Percentiles rank a stretch among this genome's conserved stretches.
phyloP scores from a whole-genome alignment of 192 early-diverging fungal species.

The Backusella luteola region DNA sequence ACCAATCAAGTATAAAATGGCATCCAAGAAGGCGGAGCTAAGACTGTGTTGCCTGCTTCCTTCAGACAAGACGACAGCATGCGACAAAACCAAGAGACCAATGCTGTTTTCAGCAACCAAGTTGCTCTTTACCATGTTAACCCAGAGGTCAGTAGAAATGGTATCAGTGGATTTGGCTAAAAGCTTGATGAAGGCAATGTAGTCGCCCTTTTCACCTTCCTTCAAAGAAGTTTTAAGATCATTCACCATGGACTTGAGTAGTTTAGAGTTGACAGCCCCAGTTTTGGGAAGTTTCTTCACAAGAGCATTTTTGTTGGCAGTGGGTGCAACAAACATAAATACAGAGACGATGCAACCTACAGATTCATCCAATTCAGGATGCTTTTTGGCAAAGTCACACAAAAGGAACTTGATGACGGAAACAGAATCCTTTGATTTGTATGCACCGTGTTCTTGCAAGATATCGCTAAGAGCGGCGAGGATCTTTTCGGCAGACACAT shows the following conservation, averaged over 20 bases:
- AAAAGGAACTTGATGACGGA: conserved; percentile 19
- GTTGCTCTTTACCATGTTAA: conserved; percentile 33
- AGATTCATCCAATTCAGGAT: background rate
- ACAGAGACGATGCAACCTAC: conserved; percentile 15
- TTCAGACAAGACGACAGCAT: background rate
- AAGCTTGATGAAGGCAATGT: conserved; percentile 33
- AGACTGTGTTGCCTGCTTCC: conserved; percentile 1
- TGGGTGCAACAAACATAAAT: conserved; percentile 18
- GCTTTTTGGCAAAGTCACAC: background rate
- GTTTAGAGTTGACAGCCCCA: background rate
- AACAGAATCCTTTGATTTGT: background rate
- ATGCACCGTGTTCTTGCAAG: conserved; percentile 16
- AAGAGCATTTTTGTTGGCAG: conserved; percentile 18
- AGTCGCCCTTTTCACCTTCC: background rate
- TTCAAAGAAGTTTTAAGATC: background rate
- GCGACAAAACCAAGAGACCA: conserved; percentile 43
- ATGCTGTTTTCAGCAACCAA: conserved; percentile 24
- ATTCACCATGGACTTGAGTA: conserved; percentile 8
- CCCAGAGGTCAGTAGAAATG: conserved; percentile 31
- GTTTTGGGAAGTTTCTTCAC: conserved; percentile 13
- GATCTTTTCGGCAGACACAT: conserved; percentile 25
- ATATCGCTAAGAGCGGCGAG: background rate
- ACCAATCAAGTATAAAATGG: background rate
- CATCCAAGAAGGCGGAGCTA: background rate
- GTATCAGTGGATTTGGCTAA: conserved; percentile 33